Evolutionary conservation across 1,284 basidiomycete genomes (phyloP).

Genomic region (Kalmanozyma brasiliensis): DNA sequence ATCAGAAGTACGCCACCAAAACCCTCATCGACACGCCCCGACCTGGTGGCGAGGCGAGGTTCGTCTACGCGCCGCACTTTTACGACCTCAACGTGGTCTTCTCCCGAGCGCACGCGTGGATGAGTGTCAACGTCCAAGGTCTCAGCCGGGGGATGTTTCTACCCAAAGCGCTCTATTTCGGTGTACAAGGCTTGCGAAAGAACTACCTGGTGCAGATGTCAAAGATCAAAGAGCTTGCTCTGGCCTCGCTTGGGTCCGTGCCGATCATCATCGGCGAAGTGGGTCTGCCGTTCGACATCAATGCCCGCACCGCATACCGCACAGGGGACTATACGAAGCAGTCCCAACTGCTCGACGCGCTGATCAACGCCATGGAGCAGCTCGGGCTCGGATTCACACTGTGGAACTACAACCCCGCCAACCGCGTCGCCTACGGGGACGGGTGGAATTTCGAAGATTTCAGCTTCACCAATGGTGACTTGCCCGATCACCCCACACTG

Average conservation of each 20-base stretch:
- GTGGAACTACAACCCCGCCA: slow-evolving; percentile 94
- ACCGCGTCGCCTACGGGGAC: slow-evolving; percentile 82
- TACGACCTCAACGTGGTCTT: slow-evolving; percentile 67
- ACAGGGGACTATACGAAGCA: slow-evolving; percentile 75
- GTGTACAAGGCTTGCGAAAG: slow-evolving; percentile 42
- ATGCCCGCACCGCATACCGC: slow-evolving; percentile 35
- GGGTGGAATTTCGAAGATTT: slow-evolving; percentile 87
- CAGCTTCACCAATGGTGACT: slow-evolving; percentile 81
- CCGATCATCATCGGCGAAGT: slow-evolving; percentile 64
- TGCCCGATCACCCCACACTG: slow-evolving; percentile 7
- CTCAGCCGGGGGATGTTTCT: slow-evolving; percentile 62
- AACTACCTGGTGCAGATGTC: slow-evolving; percentile 55
- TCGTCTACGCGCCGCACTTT: slow-evolving; percentile 65
- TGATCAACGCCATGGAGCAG: slow-evolving; percentile 65
- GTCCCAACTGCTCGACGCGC: slow-evolving; percentile 66
- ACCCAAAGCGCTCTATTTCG: slow-evolving; percentile 60
- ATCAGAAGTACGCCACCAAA: slow-evolving; percentile 41
- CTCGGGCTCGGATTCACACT: slow-evolving; percentile 70
- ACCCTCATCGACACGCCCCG: slow-evolving; percentile 47
- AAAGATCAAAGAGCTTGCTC: slow-evolving; percentile 37
- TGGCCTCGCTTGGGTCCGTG: slow-evolving; percentile 51
- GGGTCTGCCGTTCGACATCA: slow-evolving; percentile 65
- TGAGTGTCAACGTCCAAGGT: slow-evolving; percentile 66
- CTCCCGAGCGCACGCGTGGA: slow-evolving; percentile 48
- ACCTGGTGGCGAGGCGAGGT: slow-evolving; percentile 35